These are phyloP conservation scores for Agapanthus africanus DNA, from an alignment of 106 monocot genomes.

Conservation along the genomic window DNA sequence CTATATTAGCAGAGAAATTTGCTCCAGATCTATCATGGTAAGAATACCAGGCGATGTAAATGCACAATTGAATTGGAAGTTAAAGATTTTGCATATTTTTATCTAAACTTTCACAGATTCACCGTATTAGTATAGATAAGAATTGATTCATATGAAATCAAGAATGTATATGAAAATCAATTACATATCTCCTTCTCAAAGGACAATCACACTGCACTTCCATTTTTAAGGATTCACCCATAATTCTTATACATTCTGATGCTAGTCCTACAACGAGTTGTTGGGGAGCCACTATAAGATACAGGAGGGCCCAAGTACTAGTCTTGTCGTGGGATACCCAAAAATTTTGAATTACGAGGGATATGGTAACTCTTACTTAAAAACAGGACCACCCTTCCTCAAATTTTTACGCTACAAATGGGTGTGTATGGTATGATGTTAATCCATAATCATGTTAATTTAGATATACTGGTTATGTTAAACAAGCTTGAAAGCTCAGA, in stretches of 20 bases:
- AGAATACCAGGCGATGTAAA: background rate
- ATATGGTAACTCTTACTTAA: too few relatives aligned
- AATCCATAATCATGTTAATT: too few relatives aligned
- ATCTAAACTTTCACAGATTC: background rate
- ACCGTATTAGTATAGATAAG: background rate
- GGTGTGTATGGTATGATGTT: too few relatives aligned
- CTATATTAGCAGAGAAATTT: conserved; percentile 98
- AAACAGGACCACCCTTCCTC: background rate
- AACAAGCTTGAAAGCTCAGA: background rate
- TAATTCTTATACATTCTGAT: background rate
- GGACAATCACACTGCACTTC: background rate
- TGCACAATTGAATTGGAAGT: background rate
- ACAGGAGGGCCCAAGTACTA: too few relatives aligned
- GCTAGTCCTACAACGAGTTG: background rate
- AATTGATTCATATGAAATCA: background rate
- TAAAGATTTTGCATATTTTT: background rate
- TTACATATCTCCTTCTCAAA: background rate
- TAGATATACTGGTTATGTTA: background rate
- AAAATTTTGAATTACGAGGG: too few relatives aligned
- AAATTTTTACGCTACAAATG: background rate
- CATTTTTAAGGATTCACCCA: background rate
- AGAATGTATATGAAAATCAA: background rate
- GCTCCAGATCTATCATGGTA: conserved; percentile 98
- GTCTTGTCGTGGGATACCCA: too few relatives aligned
- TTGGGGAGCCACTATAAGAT: background rate